Evolutionary conservation across 495 filamentous ascomycete genomes (phyloP).

Genomic region (Penicillium coffeae): DNA sequence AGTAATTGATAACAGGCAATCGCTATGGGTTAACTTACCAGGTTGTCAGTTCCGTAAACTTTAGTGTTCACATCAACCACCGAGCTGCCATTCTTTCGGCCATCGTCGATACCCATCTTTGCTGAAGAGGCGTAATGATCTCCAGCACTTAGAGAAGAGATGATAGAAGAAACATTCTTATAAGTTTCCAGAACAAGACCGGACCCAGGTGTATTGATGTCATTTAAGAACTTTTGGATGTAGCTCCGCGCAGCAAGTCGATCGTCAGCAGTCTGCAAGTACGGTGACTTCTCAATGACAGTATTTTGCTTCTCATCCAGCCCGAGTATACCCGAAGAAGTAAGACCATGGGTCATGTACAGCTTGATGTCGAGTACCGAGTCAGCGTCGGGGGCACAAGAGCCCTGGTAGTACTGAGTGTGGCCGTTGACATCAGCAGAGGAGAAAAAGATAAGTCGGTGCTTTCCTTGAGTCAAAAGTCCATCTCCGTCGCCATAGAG

Average conservation of each 20-base stretch:
- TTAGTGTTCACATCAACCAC: slow-evolving; percentile 69
- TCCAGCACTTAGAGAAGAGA: slow-evolving; percentile 44
- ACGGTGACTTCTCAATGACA: slow-evolving; percentile 50
- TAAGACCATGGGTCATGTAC: slow-evolving; percentile 43
- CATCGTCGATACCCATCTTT: slow-evolving; percentile 66
- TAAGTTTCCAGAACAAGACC: slow-evolving; percentile 50
- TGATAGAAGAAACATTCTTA: slow-evolving; percentile 50
- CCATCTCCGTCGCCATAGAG: slow-evolving; percentile 53
- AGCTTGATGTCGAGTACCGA: slow-evolving; percentile 28
- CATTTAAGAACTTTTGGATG: slow-evolving; percentile 47
- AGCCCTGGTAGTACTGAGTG: slow-evolving; percentile 32
- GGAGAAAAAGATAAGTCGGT: slow-evolving; percentile 46
- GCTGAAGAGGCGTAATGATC: slow-evolving; percentile 69
- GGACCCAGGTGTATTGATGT: slow-evolving; percentile 52
- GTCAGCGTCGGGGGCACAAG: slow-evolving; percentile 22
- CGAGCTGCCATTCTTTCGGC: slow-evolving; percentile 56
- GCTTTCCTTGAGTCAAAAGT: slow-evolving; percentile 64
- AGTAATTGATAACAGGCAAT: slow-evolving; percentile 2
- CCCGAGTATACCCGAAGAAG: slow-evolving; percentile 55
- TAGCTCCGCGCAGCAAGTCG: slow-evolving; percentile 18
- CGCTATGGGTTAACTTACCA: slow-evolving; percentile 29
- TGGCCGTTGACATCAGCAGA: slow-evolving; percentile 21
- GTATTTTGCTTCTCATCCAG: slow-evolving; percentile 55
- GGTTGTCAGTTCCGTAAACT: slow-evolving; percentile 69
- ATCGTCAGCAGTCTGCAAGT: slow-evolving; percentile 24